Base-by-base conservation (phyloP, 306 rosid species). In the Prunus davidiana region DNA sequence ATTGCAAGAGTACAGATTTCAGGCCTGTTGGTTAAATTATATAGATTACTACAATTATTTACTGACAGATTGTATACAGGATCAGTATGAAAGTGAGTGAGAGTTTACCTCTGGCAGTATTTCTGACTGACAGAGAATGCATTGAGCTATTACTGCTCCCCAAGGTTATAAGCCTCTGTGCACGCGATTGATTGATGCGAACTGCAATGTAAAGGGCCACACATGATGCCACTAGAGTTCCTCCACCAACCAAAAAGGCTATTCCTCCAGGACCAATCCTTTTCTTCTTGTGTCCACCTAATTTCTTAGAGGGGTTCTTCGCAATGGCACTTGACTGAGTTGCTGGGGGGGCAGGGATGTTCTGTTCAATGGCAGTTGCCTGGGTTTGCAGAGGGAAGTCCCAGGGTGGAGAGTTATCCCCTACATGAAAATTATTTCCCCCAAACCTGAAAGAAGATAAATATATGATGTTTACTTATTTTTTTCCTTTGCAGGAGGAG, bases 391-490 rank as follows among this genome's bases (percentile, higher is more conserved):
- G 71, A 56, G 98, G 91, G 79, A 90, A 92, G 75, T 81, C 75
- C 99, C 98, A 92, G 22, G 98, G 89, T 77, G 93, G 96, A 76
- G 90, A 84, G 86, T 86, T 73, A 51, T 57, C 96, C 55, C 65
- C 45, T 69, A 79, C 78, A 55, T 84, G 91, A 78, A 95, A 90
- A 79, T 41, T 83, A 78, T 95, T 95, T 66, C 96, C 91, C 69
- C 96, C 95, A 71, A 95, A 84, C 97, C 99, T 95, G 68, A 69
- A 57, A 78, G 71, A 69, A 46, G 19, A 49, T 41, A 5, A 76
- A 74, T 50, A 64, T 52, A 50, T 55, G 20, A 62, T 22, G 12
- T 38, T 43, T 58, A 71, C 70, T 55, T 64, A 28, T 57, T 66
- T 57, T 72, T 65, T 75, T 57, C 62, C 34, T 18, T 27, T 55